These are phyloP conservation scores for Exidia glandulosa DNA, from an alignment of 768 basidiomycete species.

Conservation along the genomic window DNA sequence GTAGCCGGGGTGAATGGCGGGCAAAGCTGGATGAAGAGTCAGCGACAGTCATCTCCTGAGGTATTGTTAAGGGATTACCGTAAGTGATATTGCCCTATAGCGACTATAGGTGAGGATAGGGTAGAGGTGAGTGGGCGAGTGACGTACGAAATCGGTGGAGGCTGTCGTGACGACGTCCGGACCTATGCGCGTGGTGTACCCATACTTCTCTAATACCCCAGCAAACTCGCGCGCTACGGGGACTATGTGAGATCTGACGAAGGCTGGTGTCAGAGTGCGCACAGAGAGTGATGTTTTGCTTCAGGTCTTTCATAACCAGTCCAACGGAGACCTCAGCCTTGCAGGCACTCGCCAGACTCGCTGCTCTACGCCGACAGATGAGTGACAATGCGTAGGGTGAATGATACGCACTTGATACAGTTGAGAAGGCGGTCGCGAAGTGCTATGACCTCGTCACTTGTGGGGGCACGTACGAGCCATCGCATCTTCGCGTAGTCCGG, in stretches of 20 bases:
- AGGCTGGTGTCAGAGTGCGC: conserved; percentile 12
- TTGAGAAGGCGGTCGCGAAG: conserved; percentile 50
- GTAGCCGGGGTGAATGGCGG: conserved; percentile 14
- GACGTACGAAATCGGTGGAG: conserved; percentile 70
- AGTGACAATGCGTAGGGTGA: conserved; percentile 4
- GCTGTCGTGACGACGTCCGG: conserved; percentile 34
- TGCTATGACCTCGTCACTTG: conserved; percentile 38
- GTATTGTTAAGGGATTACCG: conserved; percentile 29
- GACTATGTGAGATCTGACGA: neutral
- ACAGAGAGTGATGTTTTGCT: conserved; percentile 49
- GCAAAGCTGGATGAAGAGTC: conserved; percentile 9
- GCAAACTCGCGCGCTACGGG: conserved; percentile 42
- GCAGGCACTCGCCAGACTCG: conserved; percentile 45
- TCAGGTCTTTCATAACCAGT: conserved; percentile 42
- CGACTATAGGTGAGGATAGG: neutral
- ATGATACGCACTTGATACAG: conserved; percentile 54
- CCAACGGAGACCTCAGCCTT: conserved; percentile 33
- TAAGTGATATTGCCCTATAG: conserved; percentile 67
- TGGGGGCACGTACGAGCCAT: conserved; percentile 64
- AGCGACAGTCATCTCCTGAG: conserved; percentile 21
- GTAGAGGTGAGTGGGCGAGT: neutral
- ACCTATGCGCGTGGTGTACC: conserved; percentile 20
- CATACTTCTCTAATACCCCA: conserved; percentile 34
- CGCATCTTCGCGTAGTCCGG: conserved; percentile 71
- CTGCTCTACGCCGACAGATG: conserved; percentile 35